Percentiles rank a stretch among this genome's conserved stretches.
These are phyloP conservation scores for Capsicum rhomboideum DNA, from an alignment of 257 asterid species.

Conservation along the genomic window DNA sequence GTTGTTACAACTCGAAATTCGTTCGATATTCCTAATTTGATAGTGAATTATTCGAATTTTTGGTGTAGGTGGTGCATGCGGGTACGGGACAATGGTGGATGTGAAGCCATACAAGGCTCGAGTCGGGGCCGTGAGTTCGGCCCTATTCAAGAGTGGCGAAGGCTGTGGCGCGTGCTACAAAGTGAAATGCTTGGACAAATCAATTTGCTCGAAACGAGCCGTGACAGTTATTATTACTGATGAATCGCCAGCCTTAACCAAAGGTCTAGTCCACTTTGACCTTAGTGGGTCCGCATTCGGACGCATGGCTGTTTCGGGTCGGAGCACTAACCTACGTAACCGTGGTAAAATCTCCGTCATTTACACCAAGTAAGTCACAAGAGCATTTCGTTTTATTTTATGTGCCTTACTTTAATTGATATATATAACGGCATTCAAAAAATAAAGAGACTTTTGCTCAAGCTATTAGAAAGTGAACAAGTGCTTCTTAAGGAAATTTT, in stretches of 20 bases:
- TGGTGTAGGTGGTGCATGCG: conserved; percentile 75
- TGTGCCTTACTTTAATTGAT: neutral
- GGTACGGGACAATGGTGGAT: conserved; percentile 85
- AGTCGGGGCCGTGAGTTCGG: conserved; percentile 93
- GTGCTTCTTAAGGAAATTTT: too few species aligned
- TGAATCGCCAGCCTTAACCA: conserved; percentile 73
- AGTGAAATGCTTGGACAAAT: conserved; percentile 69
- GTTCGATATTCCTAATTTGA: neutral
- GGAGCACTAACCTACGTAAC: conserved; percentile 56
- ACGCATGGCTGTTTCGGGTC: conserved; percentile 76
- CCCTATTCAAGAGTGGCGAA: conserved; percentile 70
- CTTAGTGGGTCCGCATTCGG: conserved; percentile 97
- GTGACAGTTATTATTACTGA: conserved; percentile 86
- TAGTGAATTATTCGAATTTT: neutral
- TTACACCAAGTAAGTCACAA: conserved; percentile 51
- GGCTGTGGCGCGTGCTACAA: conserved; percentile 97
- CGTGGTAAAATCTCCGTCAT: conserved; percentile 71
- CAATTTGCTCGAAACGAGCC: conserved; percentile 78
- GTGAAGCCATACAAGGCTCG: conserved; percentile 89
- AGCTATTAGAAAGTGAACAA: too few species aligned
- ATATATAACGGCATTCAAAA: too few species aligned
- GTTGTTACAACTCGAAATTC: neutral
- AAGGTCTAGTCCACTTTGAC: conserved; percentile 63
- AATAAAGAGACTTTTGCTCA: too few species aligned
- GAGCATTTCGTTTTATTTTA: neutral